Base-by-base conservation (phyloP, 179 eudicot species). In the Carnegiea gigantea region DNA sequence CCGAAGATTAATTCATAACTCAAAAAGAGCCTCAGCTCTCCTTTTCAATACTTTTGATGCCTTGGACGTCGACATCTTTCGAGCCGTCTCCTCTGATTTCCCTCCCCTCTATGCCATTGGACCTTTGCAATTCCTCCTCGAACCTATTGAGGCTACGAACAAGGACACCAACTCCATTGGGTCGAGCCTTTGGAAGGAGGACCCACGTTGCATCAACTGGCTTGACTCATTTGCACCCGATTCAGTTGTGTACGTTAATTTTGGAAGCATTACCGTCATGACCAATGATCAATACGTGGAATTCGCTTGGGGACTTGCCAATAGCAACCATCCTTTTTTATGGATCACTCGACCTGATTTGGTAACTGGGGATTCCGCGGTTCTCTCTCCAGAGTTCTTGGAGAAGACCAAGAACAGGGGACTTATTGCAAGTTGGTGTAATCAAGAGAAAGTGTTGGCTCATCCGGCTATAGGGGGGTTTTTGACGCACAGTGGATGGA, bases 401-500 rank as follows among this genome's bases (percentile, higher is more conserved):
- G 80, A 68, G 13, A 74, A 43, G 68, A 80, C 74, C 8, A 68
- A 80, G 59, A 44, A 3, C 6, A 51, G 83, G 62, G 77, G 86
- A 5, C 53, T 80, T 2, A 65, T 83, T 11, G 36, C 80, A 2
- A 54, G 77, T 20, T 83, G 86, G 86, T 83, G 86, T 30, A 6
- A 75, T 9, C 86, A 83, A 76, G 80, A 80, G 62, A 33, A 53
- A 28, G 86, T 83, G 54, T 70, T 83, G 67, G 75, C 59, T 5
- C 83, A 83, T 64, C 77, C 77, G 0, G 76, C 86, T 0, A 30
- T 80, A 28, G 81, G 86, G 0, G 83, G 81, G 26, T 84, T 84
- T 78, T 13, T 84, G 28, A 84, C 86, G 1, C 86, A 84, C 49
- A 51, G 83, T 81, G 86, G 86, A 11, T 80, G 86, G 86, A 84